Evolutionary conservation across 257 asterid species (phyloP), one percentile per base, ranked within the genome.

Genomic region (Catharanthus roseus): DNA sequence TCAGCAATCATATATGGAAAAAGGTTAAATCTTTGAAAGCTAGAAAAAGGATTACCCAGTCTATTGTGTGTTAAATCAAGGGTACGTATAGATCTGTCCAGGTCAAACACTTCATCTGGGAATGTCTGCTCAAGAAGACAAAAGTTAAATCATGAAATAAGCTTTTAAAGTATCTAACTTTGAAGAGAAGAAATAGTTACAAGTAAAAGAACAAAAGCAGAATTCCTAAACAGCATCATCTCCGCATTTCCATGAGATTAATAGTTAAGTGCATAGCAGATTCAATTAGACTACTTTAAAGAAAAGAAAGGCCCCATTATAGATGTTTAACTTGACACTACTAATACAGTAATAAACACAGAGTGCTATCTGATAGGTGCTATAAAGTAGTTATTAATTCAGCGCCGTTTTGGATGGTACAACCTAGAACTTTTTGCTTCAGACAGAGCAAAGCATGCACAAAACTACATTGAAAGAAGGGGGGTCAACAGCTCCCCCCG

Each of bases 31-130:
- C 36, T 42, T 34, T 49, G 47, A 60, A 49, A 60, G 33, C 65
- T 47, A 24, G 19, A 61, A 69, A 70, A 18, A 77, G 56, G 49
- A 72, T 65, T 86, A 93, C 97, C 93, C 73, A 93, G 64, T 84
- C 81, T 91, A 70, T 93, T 93, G 78, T 77, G 87, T 5, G 99
- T 91, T 74, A 93, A 82, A 84, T 93, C 99, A 69, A 93, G 93
- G 23, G 97, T 91, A 47, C 99, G 96, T 65, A 91, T 96, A 24
- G 96, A 87, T 82, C 84, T 80, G 75, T 87, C 96, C 63, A 91
- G 84, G 55, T 88, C 90, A 53, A 91, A 86, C 77, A 93, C 92
- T 73, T 86, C 97, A 78, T 88, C 91, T 0, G 97, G 97, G 82
- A 93, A 89, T 72, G 90, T 79, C 99, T 93, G 87, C 13, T 53